phyloP scores from a whole-genome alignment of 805 yeast species.

The Ogataea siamensis region DNA sequence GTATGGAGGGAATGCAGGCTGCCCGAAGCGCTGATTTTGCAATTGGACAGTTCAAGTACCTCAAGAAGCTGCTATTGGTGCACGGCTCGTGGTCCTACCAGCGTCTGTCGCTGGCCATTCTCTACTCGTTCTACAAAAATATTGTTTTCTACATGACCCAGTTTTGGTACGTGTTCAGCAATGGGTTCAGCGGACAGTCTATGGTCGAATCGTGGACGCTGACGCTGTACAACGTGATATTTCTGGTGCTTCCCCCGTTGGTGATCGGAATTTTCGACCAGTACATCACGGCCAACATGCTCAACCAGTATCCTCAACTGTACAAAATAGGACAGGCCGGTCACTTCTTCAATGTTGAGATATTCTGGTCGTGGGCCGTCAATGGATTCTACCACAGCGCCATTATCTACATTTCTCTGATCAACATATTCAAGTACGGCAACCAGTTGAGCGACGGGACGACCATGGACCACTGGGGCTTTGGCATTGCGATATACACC shows the following conservation, averaged over 20 bases:
- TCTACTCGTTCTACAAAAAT: slow-evolving; percentile 94
- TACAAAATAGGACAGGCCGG: slow-evolving; percentile 89
- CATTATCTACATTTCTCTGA: slow-evolving; percentile 70
- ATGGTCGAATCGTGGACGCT: slow-evolving; percentile 97
- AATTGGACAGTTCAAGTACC: slow-evolving; percentile 89
- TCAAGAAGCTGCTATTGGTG: slow-evolving; percentile 79
- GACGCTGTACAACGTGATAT: slow-evolving; percentile 91
- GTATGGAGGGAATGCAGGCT: slow-evolving; percentile 99
- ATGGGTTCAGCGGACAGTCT: slow-evolving; percentile 93
- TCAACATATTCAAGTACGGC: slow-evolving; percentile 66
- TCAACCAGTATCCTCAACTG: slow-evolving; percentile 89
- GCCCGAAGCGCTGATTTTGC: slow-evolving; percentile 98
- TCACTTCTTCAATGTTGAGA: slow-evolving; percentile 82
- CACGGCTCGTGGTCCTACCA: slow-evolving; percentile 99
- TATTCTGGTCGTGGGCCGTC: slow-evolving; percentile 96
- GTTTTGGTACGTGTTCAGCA: slow-evolving; percentile 94
- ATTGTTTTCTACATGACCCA: slow-evolving; percentile 96
- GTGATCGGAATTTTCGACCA: slow-evolving; percentile 97
- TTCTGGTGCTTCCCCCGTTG: slow-evolving; percentile 94
- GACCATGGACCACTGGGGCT: slow-evolving; percentile 84
- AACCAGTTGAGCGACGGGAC: slow-evolving; percentile 64
- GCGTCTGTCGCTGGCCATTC: slow-evolving; percentile 85
- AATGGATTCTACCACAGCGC: slow-evolving; percentile 96
- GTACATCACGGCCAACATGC: slow-evolving; percentile 83
- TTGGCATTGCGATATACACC: slow-evolving; percentile 91